These are phyloP conservation scores for Ogataea paradorogensis DNA, from an alignment of 805 yeast species.

Conservation along the genomic window DNA sequence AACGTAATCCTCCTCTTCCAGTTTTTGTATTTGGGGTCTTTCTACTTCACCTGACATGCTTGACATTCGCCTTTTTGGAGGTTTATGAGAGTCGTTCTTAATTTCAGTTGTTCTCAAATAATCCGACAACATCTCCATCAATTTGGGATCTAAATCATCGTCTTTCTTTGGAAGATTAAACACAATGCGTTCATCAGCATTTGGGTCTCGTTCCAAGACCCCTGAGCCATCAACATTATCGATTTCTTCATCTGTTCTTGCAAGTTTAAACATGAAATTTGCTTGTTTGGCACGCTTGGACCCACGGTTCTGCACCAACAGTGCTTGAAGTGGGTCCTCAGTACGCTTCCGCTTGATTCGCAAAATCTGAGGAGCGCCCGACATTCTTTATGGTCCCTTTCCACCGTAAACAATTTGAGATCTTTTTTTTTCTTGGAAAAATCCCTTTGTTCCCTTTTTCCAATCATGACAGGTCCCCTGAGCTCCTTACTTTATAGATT, in stretches of 20 bases:
- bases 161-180: slow-evolving; percentile 25
- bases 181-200: slow-evolving; percentile 18
- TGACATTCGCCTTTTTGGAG: slow-evolving; percentile 31
- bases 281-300: slow-evolving; percentile 40
- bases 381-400: neutral
- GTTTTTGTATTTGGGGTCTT: slow-evolving; percentile 9
- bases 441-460: slow-evolving; percentile 10
- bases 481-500: slow-evolving; percentile 24
- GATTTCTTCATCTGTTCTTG: slow-evolving; percentile 42
- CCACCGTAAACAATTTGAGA: neutral
- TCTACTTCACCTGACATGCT: slow-evolving; percentile 21
- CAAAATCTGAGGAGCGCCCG: slow-evolving; percentile 55
- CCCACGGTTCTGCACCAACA: slow-evolving; percentile 44
- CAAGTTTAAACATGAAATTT: slow-evolving; percentile 43
- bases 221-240: slow-evolving; percentile 18
- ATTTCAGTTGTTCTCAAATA: slow-evolving; percentile 44
- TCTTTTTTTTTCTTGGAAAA: slow-evolving; percentile 1
- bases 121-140: slow-evolving; percentile 71
- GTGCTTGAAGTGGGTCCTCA: slow-evolving; percentile 86
- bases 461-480: slow-evolving; percentile 30
- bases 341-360: slow-evolving; percentile 84
- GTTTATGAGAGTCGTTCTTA: slow-evolving; percentile 18
- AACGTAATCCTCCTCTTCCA: slow-evolving; percentile 60
- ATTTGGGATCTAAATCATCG: slow-evolving; percentile 51
- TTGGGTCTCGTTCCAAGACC: slow-evolving; percentile 18